Percentiles rank a stretch among this genome's conserved stretches.
These are phyloP conservation scores for sorghum (Sorghum bicolor) DNA, from an alignment of 176 grass and related monocot species.

Conservation along the genomic window DNA sequence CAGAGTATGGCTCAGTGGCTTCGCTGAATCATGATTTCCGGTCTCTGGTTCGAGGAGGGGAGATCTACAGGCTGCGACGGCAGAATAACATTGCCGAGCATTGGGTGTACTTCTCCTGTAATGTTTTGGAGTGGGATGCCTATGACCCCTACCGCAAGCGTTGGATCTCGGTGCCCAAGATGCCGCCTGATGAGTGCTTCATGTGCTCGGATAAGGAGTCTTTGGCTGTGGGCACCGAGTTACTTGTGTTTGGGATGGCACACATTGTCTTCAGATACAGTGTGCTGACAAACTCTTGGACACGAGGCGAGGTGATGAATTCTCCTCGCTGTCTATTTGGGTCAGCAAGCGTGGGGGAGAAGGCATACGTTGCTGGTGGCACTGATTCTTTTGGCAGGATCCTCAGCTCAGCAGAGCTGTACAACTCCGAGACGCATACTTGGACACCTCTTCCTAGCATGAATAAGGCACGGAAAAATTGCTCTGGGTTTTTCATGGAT, in stretches of 20 bases:
- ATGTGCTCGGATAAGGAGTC: slow-evolving; percentile 67
- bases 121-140: slow-evolving; percentile 62
- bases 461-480: slow-evolving; percentile 65
- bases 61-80: slow-evolving; percentile 60
- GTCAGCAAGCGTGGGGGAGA: slow-evolving; percentile 66
- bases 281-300: slow-evolving; percentile 83
- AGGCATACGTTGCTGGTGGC: slow-evolving; percentile 70
- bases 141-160: slow-evolving; percentile 58
- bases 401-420: slow-evolving; percentile 70
- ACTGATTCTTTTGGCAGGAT: slow-evolving; percentile 38
- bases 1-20: slow-evolving; percentile 50
- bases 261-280: slow-evolving; percentile 79
- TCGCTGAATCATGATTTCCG: slow-evolving; percentile 48
- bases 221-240: slow-evolving; percentile 66
- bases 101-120: slow-evolving; percentile 88
- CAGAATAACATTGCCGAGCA: slow-evolving; percentile 57
- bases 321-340: slow-evolving; percentile 56
- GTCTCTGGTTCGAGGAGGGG: slow-evolving; percentile 46
- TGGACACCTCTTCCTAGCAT: slow-evolving; percentile 65
- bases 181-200: slow-evolving; percentile 56
- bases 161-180: slow-evolving; percentile 72
- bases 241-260: slow-evolving; percentile 71
- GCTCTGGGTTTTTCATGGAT: slow-evolving; percentile 75
- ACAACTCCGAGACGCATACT: slow-evolving; percentile 57
- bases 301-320: slow-evolving; percentile 57